Evolutionary conservation across 768 basidiomycete genomes (phyloP).

Genomic region (Omphalotus guepiniiformis): DNA sequence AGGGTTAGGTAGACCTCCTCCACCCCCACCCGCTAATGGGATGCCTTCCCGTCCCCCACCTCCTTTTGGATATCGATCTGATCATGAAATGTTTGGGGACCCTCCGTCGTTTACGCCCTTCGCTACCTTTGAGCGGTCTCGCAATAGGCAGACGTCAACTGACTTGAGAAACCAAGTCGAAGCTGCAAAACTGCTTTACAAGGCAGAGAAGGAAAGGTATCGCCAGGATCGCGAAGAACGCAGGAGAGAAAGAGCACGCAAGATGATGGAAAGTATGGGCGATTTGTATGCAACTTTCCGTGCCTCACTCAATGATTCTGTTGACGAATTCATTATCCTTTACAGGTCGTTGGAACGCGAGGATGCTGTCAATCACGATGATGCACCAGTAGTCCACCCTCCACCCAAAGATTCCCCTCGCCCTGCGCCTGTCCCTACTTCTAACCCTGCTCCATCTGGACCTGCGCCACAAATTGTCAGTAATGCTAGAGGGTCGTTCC

Average conservation of each 20-base stretch:
- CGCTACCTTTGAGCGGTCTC: slow-evolving; percentile 32
- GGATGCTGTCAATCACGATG: slow-evolving; percentile 1
- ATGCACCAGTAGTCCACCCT: slow-evolving; percentile 10
- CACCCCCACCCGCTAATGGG: slow-evolving; percentile 7
- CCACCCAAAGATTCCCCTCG: slow-evolving; percentile 16
- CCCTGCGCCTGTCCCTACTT: slow-evolving; percentile 13
- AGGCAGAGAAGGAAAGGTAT: slow-evolving; percentile 66
- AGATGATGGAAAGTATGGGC: slow-evolving; percentile 10
- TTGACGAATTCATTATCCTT: neutral
- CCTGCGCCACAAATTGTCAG: slow-evolving; percentile 49
- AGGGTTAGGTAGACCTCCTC: slow-evolving; percentile 3
- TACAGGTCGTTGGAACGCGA: slow-evolving; percentile 5
- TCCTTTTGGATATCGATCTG: neutral
- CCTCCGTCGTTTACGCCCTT: slow-evolving; percentile 16
- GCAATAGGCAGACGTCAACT: slow-evolving; percentile 7
- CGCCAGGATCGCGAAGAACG: slow-evolving; percentile 52
- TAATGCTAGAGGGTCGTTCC: slow-evolving; percentile 55
- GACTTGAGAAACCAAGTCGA: slow-evolving; percentile 44
- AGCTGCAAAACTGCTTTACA: slow-evolving; percentile 63
- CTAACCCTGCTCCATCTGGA: slow-evolving; percentile 7
- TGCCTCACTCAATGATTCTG: neutral
- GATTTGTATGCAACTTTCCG: neutral
- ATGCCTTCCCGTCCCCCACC: slow-evolving; percentile 18
- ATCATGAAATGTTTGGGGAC: neutral
- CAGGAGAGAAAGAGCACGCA: slow-evolving; percentile 31